Conservation (phyloP, 2,329 filamentous ascomycete species). For the Sclerotinia glacialis region DNA sequence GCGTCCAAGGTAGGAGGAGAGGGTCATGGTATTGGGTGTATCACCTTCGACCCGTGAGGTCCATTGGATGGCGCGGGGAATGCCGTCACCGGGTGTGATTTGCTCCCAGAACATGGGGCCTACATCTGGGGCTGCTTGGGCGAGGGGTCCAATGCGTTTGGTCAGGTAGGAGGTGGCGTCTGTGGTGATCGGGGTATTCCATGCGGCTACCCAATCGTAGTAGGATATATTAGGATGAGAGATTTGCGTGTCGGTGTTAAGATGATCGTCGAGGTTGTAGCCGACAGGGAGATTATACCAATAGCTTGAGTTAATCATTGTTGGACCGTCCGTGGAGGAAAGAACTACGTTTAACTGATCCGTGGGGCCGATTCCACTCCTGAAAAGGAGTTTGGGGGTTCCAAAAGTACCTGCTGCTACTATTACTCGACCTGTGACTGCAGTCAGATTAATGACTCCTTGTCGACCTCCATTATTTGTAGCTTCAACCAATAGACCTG, state of each 20-base stretch:
- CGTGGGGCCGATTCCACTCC: constrained; percentile 58
- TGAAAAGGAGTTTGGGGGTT: constrained; percentile 57
- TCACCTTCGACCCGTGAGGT: constrained; percentile 59
- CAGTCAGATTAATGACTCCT: constrained; percentile 59
- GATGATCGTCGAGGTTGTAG: constrained; percentile 57
- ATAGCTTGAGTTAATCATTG: constrained; percentile 49
- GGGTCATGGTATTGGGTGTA: constrained; percentile 37
- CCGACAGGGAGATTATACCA: constrained; percentile 61
- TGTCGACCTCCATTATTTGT: constrained; percentile 52
- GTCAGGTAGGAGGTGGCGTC: constrained; percentile 49
- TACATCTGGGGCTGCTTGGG: constrained; percentile 64
- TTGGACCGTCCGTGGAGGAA: constrained; percentile 48
- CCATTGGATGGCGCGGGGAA: constrained; percentile 63
- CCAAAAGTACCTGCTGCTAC: constrained; percentile 67
- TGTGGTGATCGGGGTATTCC: constrained; percentile 45
- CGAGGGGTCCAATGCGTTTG: constrained; percentile 56
- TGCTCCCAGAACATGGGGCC: constrained; percentile 62
- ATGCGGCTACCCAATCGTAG: constrained; percentile 66
- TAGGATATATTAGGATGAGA: constrained; percentile 52
- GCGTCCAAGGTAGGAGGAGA: constrained; percentile 62
- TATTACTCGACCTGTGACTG: constrained; percentile 61
- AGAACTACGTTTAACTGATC: constrained; percentile 50
- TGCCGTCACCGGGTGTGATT: constrained; percentile 55
- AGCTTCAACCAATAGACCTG: constrained; percentile 65
- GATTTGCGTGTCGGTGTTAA: constrained; percentile 55